A percentile compares a stretch with the other conserved stretches of the same genome.
Conservation (phyloP, 192 early-diverging fungal species). For the Coemansia aciculifera region DNA sequence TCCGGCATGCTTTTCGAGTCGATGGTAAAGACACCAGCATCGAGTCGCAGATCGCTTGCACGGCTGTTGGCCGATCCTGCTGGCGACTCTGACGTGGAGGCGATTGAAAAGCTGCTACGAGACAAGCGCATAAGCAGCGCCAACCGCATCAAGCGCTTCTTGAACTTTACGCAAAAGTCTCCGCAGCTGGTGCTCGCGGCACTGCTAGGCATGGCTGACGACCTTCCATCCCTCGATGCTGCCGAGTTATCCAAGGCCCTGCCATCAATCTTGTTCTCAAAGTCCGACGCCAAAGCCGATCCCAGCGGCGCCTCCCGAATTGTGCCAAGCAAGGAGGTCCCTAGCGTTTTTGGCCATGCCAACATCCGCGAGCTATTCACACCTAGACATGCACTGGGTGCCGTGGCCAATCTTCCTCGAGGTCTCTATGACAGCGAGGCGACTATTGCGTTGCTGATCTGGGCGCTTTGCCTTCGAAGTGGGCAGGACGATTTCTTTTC, state of each 20-base stretch:
- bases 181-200: constrained; percentile 10
- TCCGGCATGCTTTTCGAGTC: background rate
- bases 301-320: background rate
- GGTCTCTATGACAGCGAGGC: constrained; percentile 37
- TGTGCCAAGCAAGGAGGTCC: background rate
- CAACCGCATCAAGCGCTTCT: constrained; percentile 26
- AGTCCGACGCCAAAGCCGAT: background rate
- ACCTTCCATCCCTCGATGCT: constrained; percentile 8
- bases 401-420: background rate
- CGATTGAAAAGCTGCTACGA: constrained; percentile 24
- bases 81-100: constrained; percentile 11
- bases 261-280: background rate
- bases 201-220: constrained; percentile 19
- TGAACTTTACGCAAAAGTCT: constrained; percentile 17
- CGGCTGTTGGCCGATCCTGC: background rate
- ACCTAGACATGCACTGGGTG: background rate
- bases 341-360: background rate
- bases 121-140: constrained; percentile 28
- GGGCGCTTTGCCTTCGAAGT: constrained; percentile 36
- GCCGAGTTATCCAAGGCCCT: constrained; percentile 10
- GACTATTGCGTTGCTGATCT: constrained; percentile 17
- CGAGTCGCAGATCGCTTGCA: background rate
- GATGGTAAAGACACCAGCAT: background rate
- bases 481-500: constrained; percentile 24
- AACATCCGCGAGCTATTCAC: background rate